A percentile compares a stretch with the other conserved stretches of the same genome.
Conservation (phyloP, 2,329 filamentous ascomycete genomes). For the Tolypocladium sp. region DNA sequence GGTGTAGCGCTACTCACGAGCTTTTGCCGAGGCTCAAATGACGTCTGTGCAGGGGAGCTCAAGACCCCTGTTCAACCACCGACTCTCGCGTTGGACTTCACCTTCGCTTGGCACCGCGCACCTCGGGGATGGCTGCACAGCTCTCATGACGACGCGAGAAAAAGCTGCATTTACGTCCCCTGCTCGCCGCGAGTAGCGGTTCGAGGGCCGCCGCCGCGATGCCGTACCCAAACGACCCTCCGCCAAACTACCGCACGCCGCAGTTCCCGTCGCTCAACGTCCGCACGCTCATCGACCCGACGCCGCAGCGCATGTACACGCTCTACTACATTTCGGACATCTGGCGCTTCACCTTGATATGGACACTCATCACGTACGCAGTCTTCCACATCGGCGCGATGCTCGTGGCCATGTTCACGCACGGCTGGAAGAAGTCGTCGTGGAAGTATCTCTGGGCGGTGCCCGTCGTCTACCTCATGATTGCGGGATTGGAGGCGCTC, state of each 20-base stretch:
- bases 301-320: constrained; percentile 35
- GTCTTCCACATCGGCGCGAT: constrained; percentile 67
- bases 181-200: background rate
- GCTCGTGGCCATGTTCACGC: constrained; percentile 62
- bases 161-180: background rate
- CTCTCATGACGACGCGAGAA: background rate
- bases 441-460: constrained; percentile 62
- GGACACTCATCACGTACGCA: constrained; percentile 74
- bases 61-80: background rate
- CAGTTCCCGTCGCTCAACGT: constrained; percentile 77
- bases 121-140: background rate
- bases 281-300: constrained; percentile 41
- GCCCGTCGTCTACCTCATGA: constrained; percentile 59
- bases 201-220: background rate
- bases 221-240: constrained; percentile 19
- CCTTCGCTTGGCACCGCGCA: background rate
- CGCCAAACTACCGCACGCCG: constrained; percentile 53
- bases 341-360: constrained; percentile 79
- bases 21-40: constrained; percentile 18
- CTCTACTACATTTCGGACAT: constrained; percentile 71
- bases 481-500: constrained; percentile 68
- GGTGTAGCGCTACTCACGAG: background rate
- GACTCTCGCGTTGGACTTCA: background rate
- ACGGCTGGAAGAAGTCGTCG: constrained; percentile 47
- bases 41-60: constrained; percentile 1